A percentile compares a stretch with the other conserved stretches of the same genome.
Conservation (phyloP, 139 green algal genomes). For the Micractinium sp. region DNA sequence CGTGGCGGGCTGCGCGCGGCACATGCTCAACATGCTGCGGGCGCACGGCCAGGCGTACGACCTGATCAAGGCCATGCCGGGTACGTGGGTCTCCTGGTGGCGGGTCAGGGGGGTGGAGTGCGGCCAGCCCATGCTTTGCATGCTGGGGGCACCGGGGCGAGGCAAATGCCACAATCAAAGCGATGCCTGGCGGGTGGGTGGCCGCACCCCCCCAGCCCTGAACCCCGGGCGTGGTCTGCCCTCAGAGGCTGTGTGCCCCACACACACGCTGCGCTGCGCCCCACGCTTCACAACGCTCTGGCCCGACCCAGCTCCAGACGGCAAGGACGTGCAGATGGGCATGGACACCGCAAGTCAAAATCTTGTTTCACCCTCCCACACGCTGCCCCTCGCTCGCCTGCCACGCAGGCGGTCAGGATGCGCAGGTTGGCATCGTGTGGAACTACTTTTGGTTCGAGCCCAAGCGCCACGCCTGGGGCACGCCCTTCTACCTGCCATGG, state of each 20-base stretch:
- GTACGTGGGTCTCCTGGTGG: too few species aligned
- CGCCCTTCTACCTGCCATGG: conserved; percentile 34
- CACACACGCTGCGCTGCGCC: not conserved
- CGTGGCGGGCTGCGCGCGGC: conserved; percentile 35
- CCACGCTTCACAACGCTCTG: too few species aligned
- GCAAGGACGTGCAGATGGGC: conserved; percentile 39
- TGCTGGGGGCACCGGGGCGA: too few species aligned
- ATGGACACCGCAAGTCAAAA: too few species aligned
- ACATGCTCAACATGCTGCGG: conserved; percentile 56
- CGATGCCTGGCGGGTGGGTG: not conserved
- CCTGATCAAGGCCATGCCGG: conserved; percentile 71
- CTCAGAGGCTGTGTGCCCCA: too few species aligned
- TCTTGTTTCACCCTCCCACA: too few species aligned
- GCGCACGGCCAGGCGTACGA: conserved; percentile 69
- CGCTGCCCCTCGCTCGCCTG: not conserved
- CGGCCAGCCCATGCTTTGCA: too few species aligned
- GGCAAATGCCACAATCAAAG: too few species aligned
- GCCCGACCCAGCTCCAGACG: not conserved
- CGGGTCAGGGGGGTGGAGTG: too few species aligned
- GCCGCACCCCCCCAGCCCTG: not conserved
- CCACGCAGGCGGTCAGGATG: conserved; percentile 42
- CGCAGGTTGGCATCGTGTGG: conserved; percentile 63
- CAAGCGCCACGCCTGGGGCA: conserved; percentile 18
- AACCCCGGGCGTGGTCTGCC: too few species aligned
- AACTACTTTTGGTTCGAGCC: conserved; percentile 67